phyloP scores from a whole-genome alignment of 768 basidiomycete species.

The Leccinum incarnatum region DNA sequence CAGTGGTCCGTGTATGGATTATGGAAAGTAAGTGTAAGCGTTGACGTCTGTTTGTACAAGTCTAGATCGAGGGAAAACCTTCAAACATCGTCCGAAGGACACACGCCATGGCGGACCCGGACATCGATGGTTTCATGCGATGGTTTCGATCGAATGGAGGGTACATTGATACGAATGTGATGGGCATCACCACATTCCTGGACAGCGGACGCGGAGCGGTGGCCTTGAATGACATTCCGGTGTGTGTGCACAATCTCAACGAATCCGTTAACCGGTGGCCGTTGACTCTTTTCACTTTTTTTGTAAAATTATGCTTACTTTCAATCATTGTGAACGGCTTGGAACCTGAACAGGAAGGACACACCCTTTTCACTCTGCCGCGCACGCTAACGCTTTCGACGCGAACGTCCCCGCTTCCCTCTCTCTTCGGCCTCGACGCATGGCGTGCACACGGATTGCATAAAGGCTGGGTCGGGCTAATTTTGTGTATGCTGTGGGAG shows the following conservation, averaged over 20 bases:
- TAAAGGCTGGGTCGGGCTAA: conserved; percentile 82
- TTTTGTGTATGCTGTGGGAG: conserved; percentile 97
- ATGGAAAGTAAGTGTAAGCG: not conserved
- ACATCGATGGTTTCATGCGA: conserved; percentile 38
- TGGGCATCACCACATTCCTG: conserved; percentile 46
- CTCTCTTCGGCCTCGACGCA: conserved; percentile 52
- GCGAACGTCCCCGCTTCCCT: conserved; percentile 66
- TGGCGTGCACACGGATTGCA: conserved; percentile 65
- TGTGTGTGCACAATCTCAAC: conserved; percentile 31
- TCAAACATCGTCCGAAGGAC: not conserved
- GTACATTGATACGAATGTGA: conserved; percentile 40
- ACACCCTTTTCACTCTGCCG: conserved; percentile 81
- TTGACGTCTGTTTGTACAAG: conserved; percentile 7
- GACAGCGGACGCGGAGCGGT: conserved; percentile 71
- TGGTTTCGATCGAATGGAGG: conserved; percentile 63
- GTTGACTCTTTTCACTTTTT: not conserved
- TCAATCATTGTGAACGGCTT: not conserved
- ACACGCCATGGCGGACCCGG: conserved; percentile 3
- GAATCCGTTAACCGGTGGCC: not conserved
- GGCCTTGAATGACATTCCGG: conserved; percentile 72
- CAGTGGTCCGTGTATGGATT: not conserved
- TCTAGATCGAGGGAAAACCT: not conserved
- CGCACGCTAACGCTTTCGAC: conserved; percentile 74
- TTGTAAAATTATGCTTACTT: not conserved
- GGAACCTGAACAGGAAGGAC: conserved; percentile 54